Conservation (phyloP, 2,329 filamentous ascomycete species). For the Camillea tinctor region DNA sequence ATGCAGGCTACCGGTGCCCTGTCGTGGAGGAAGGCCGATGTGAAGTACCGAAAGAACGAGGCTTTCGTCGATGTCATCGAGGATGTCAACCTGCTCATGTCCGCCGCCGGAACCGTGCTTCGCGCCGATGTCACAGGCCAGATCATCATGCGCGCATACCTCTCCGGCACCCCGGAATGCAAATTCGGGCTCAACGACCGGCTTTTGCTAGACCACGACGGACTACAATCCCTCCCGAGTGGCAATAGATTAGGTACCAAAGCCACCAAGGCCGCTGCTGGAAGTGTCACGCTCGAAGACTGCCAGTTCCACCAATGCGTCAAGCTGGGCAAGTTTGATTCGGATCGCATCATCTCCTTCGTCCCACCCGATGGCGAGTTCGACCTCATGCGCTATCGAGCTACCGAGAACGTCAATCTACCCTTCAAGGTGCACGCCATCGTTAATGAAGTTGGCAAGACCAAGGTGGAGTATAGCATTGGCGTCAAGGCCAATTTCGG, state of each 20-base stretch:
- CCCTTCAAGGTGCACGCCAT: slow-evolving; percentile 99
- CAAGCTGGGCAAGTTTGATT: slow-evolving; percentile 94
- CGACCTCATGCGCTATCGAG: slow-evolving; percentile 97
- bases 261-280: slow-evolving; percentile 91
- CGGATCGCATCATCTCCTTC: slow-evolving; percentile 94
- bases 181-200: slow-evolving; percentile 98
- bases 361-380: slow-evolving; percentile 97
- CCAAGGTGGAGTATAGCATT: slow-evolving; percentile 98
- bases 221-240: slow-evolving; percentile 62
- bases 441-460: slow-evolving; percentile 94
- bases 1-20: slow-evolving; percentile 98
- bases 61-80: slow-evolving; percentile 99
- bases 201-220: slow-evolving; percentile 79
- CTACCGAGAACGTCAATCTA: slow-evolving; percentile 96
- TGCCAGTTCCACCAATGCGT: slow-evolving; percentile 99
- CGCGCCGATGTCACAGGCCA: slow-evolving; percentile 95
- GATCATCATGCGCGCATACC: slow-evolving; percentile 97
- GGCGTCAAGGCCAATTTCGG: slow-evolving; percentile 97
- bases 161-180: slow-evolving; percentile 95
- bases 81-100: slow-evolving; percentile 98
- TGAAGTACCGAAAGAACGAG: slow-evolving; percentile 99
- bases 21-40: slow-evolving; percentile 94
- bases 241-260: slow-evolving; percentile 81
- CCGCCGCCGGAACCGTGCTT: slow-evolving; percentile 91
- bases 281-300: slow-evolving; percentile 93